These are phyloP conservation scores for Aspergillus flavus DNA, from an alignment of 2,329 filamentous ascomycete species.

Conservation along the genomic window DNA sequence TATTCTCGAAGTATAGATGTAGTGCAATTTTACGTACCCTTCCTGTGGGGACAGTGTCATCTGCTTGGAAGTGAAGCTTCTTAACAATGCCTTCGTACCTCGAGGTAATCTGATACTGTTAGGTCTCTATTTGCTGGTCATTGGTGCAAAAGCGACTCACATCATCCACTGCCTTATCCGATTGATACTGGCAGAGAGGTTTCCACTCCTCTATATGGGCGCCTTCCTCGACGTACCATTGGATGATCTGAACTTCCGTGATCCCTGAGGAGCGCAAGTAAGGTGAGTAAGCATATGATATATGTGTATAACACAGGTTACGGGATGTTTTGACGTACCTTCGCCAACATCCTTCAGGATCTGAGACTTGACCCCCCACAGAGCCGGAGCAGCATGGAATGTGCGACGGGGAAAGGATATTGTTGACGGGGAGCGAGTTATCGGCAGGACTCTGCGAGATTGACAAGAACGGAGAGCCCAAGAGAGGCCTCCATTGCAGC, in stretches of 20 bases:
- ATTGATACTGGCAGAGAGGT: constrained; percentile 96
- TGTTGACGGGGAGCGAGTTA: constrained; percentile 25
- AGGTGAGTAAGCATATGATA: constrained; percentile 21
- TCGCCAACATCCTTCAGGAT: constrained; percentile 48
- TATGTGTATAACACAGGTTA: not conserved
- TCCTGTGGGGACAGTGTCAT: constrained; percentile 94
- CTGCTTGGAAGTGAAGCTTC: constrained; percentile 91
- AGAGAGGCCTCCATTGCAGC: constrained; percentile 32
- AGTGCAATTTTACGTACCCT: constrained; percentile 49
- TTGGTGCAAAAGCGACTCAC: constrained; percentile 36
- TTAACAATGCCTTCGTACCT: constrained; percentile 94
- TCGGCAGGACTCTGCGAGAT: constrained; percentile 29
- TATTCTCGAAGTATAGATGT: too few species aligned
- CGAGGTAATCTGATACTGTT: constrained; percentile 79
- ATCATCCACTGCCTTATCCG: constrained; percentile 81
- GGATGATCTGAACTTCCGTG: constrained; percentile 97
- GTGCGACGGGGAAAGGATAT: constrained; percentile 30
- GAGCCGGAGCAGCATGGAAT: constrained; percentile 38
- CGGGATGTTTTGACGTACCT: constrained; percentile 28
- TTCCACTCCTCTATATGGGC: constrained; percentile 97
- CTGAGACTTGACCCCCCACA: constrained; percentile 43
- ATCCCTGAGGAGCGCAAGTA: constrained; percentile 66
- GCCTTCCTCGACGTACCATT: constrained; percentile 98
- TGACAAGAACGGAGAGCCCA: constrained; percentile 29
- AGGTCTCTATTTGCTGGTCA: constrained; percentile 5